Percentiles rank a stretch among this genome's conserved stretches.
Evolutionary conservation across 2,329 filamentous ascomycete species (phyloP).

Genomic region (Zasmidium citrigriseum): DNA sequence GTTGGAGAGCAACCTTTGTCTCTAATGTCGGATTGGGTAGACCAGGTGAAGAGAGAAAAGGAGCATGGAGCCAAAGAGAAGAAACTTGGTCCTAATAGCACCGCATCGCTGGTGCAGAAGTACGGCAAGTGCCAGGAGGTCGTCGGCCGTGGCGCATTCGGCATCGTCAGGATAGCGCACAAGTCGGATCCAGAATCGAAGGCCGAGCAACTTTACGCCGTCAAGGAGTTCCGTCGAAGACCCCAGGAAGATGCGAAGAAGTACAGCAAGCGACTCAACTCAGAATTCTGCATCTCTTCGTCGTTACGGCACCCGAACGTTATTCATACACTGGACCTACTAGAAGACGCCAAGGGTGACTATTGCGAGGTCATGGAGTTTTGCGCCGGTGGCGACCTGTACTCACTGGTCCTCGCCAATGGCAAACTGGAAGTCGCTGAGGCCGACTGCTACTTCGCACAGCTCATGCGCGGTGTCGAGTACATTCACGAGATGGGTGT

Average conservation of each 20-base stretch:
- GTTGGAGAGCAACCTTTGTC: constrained; percentile 79
- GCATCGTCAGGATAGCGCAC: constrained; percentile 95
- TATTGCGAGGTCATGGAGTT: constrained; percentile 99
- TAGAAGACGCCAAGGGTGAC: constrained; percentile 94
- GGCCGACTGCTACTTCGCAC: constrained; percentile 98
- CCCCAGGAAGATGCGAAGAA: constrained; percentile 95
- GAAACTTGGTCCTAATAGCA: constrained; percentile 72
- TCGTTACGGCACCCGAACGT: constrained; percentile 96
- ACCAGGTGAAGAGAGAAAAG: constrained; percentile 86
- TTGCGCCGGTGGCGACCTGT: constrained; percentile 92
- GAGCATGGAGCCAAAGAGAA: constrained; percentile 69
- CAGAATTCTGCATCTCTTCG: constrained; percentile 97
- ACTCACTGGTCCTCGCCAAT: constrained; percentile 86
- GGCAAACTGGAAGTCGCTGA: constrained; percentile 90
- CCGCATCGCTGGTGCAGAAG: constrained; percentile 84
- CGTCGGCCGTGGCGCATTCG: constrained; percentile 92
- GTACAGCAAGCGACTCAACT: constrained; percentile 95
- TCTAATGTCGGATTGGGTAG: constrained; percentile 93
- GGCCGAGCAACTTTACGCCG: constrained; percentile 87
- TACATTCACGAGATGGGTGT: constrained; percentile 99
- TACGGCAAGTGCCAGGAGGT: constrained; percentile 99
- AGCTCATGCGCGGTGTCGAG: constrained; percentile 97
- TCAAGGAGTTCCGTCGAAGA: constrained; percentile 95
- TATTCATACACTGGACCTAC: constrained; percentile 92
- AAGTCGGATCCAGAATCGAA: constrained; percentile 80